These are phyloP conservation scores for Chloranthus sessilifolius DNA, from an alignment of 164 flowering plant species.

Conservation along the genomic window DNA sequence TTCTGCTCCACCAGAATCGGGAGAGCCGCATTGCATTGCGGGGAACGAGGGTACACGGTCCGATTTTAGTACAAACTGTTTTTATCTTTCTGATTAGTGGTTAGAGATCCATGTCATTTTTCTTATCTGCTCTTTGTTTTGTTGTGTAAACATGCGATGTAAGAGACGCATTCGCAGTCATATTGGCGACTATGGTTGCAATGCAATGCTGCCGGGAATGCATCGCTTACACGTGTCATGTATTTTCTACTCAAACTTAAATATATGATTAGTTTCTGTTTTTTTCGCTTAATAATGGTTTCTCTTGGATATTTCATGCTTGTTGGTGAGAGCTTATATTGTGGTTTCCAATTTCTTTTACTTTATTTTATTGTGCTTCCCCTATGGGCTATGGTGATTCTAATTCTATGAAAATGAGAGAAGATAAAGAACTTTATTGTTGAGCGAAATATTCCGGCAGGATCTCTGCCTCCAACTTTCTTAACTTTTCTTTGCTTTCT, in stretches of 20 bases:
- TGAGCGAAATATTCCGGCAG: too few relatives aligned
- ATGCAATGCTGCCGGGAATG: slow-evolving; percentile 50
- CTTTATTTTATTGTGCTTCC: not conserved
- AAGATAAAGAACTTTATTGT: too few relatives aligned
- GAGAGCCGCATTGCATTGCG: slow-evolving; percentile 66
- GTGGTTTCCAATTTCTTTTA: slow-evolving; percentile 28
- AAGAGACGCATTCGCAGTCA: slow-evolving; percentile 76
- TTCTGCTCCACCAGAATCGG: slow-evolving; percentile 37
- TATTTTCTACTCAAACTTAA: too few relatives aligned
- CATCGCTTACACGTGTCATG: slow-evolving; percentile 63
- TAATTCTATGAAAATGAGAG: too few relatives aligned
- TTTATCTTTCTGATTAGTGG: not conserved
- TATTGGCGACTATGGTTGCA: not conserved
- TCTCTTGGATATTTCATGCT: too few relatives aligned
- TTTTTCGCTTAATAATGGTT: too few relatives aligned
- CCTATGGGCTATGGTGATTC: too few relatives aligned
- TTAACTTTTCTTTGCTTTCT: too few relatives aligned
- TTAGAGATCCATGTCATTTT: not conserved
- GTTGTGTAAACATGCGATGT: slow-evolving; percentile 42
- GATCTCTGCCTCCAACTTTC: too few relatives aligned
- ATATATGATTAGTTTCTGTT: too few relatives aligned
- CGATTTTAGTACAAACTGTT: slow-evolving; percentile 25
- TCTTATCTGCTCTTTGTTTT: slow-evolving; percentile 5
- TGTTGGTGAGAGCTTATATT: too few relatives aligned
- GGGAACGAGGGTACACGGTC: slow-evolving; percentile 89